Base-by-base conservation (phyloP, 106 monocot genomes). In the Dendrobium catenatum region DNA sequence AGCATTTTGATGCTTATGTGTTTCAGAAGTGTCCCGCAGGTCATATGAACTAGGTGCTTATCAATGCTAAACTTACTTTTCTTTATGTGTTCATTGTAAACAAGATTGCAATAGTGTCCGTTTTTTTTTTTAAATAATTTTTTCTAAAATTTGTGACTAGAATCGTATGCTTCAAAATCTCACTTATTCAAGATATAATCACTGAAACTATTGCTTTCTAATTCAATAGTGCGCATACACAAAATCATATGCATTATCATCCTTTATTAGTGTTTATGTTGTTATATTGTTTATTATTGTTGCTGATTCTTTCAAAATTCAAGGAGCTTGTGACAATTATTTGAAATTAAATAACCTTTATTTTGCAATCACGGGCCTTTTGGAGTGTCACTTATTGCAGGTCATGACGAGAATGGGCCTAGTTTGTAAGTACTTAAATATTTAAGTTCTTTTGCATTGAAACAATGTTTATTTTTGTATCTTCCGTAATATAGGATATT, bases 311-410 rank as follows among this genome's bases (percentile, higher is more conserved):
- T 26, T n/a, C 18, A 27, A 22, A 67, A 27, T 6, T 67, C 24
- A 24, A 27, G 4, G 5, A 67, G 67, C 27, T 11, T 68, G 27
- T 27, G 10, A 3, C 68, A 27, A 31, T 5, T 3, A 68, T 68
- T 31, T 31, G 31, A 26, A 68, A 68, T 9, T 7, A 68, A 31
- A 9, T 68, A 4, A 31, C 67, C 9, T 61, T 68, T 68, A 79
- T 79, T 46, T 81, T 84, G 5, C 83, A 93, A 89, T 93, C 92
- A 37, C 86, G 31, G 92, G 20, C 92, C 92, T 75, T 93, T 93
- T 85, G 92, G 92, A 64, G 92, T 93, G 7, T 93, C 92, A 46
- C 83, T 93, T 41, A 93, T 93, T 85, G 90, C 92, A 77, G 92
- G 92, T 20, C 86, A 93, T 59, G 92, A 93, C 82, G 92, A 90